phyloP scores from a whole-genome alignment of 2,329 filamentous ascomycete genomes.

The Botrytis fragariae region DNA sequence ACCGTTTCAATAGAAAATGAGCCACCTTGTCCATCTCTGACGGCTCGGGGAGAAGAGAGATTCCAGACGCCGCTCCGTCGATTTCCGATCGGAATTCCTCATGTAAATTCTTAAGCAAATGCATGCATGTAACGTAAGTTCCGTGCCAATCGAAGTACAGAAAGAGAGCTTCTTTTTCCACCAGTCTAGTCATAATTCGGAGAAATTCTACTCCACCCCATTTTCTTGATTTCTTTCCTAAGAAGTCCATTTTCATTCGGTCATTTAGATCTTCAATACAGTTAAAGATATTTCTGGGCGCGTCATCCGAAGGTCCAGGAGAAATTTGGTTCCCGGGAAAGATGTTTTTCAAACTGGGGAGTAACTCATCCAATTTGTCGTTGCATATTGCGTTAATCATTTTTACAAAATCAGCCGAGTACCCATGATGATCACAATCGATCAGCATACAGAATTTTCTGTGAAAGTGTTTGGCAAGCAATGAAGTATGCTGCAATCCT shows the following conservation, averaged over 20 bases:
- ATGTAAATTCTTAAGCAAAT: neutral
- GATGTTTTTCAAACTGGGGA: neutral
- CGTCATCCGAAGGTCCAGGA: neutral
- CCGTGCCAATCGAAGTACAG: slow-evolving; percentile 28
- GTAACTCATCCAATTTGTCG: neutral
- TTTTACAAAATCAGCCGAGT: neutral
- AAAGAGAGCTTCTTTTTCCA: slow-evolving; percentile 22
- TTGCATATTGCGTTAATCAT: neutral
- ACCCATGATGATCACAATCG: neutral
- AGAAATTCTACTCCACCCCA: slow-evolving; percentile 24
- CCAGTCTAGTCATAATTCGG: slow-evolving; percentile 15
- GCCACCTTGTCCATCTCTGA: neutral
- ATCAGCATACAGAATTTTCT: neutral
- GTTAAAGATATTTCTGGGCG: neutral
- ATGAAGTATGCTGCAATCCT: neutral
- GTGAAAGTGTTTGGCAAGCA: slow-evolving; percentile 15
- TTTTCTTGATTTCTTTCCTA: slow-evolving; percentile 15
- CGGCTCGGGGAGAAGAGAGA: neutral
- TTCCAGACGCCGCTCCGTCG: neutral
- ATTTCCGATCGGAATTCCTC: neutral
- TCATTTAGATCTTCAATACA: neutral
- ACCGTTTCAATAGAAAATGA: neutral
- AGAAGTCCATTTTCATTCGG: neutral
- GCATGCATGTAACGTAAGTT: slow-evolving; percentile 16
- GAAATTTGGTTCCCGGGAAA: neutral